A percentile compares a stretch with the other conserved stretches of the same genome.
Conservation (phyloP, 2,329 filamentous ascomycete species). For the Colletotrichum lentis region DNA sequence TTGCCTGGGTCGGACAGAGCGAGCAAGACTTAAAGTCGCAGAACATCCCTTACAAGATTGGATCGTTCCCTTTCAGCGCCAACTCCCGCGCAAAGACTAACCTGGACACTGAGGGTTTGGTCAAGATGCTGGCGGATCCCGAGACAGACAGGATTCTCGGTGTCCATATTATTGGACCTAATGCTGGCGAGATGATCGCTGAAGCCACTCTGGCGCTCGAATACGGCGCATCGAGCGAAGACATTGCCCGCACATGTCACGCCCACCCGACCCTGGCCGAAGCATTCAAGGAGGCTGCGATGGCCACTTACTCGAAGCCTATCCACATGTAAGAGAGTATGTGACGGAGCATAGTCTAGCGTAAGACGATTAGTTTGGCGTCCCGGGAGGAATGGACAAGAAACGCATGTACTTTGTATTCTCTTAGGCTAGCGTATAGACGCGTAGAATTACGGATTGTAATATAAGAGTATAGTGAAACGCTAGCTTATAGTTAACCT, state of each 20-base stretch:
- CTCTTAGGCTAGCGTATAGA: slow-evolving; percentile 15
- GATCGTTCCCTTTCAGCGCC: slow-evolving; percentile 95
- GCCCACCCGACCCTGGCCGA: slow-evolving; percentile 95
- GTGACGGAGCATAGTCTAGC: not conserved
- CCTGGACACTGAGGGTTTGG: slow-evolving; percentile 91
- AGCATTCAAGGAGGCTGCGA: slow-evolving; percentile 99
- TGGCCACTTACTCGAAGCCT: slow-evolving; percentile 94
- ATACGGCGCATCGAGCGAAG: slow-evolving; percentile 95
- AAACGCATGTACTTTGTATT: slow-evolving; percentile 19
- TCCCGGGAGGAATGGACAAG: not conserved
- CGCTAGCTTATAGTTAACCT: not conserved
- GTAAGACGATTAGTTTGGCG: not conserved
- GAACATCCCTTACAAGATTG: slow-evolving; percentile 90
- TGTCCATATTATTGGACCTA: slow-evolving; percentile 94
- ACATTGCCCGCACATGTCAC: slow-evolving; percentile 93
- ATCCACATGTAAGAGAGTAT: slow-evolving; percentile 82
- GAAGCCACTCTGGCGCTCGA: slow-evolving; percentile 94
- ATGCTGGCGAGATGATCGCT: slow-evolving; percentile 99
- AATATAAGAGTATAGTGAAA: not conserved
- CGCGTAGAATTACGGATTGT: not conserved
- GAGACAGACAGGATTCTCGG: slow-evolving; percentile 96
- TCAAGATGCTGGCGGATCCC: slow-evolving; percentile 96
- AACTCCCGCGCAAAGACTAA: slow-evolving; percentile 99
- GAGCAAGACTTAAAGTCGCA: slow-evolving; percentile 93
- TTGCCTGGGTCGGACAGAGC: slow-evolving; percentile 97